Base-by-base conservation (phyloP, 192 early-diverging fungal genomes). In the Rhizophagus sp. region DNA sequence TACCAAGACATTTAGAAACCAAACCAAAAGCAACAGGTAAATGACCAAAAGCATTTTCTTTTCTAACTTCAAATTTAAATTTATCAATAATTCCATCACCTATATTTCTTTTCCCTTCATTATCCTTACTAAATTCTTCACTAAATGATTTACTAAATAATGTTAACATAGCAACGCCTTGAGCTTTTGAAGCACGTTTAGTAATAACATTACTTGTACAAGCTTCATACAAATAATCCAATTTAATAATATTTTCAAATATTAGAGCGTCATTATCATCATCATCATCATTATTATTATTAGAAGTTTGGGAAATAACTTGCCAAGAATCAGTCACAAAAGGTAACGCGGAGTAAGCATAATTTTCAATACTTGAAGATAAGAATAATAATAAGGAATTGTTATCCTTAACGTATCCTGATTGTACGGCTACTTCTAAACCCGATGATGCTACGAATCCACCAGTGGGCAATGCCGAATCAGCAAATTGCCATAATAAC, bases 381-480 rank as follows among this genome's bases (percentile, higher is more conserved):
- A 94, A 85, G 73, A 93, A 95, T 22, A 62, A 36, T 36, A 77
- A 81, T 36, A 91, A 79, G 10, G 81, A 77, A 33, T 66, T 25
- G 2, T 67, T 39, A 57, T 81, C 80, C 17, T 85, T 81, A 57
- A 96, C 85, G 61, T 89, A 87, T 17, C 91, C 92, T 66, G 87
- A 80, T 71, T 96, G 95, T 62, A 90, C 81, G 62, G 93, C 92
- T 2, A 95, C 93, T 82, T 99, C 97, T 9, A 99, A 89, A 0
- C 97, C 97, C 10, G 91, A 90, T 11, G 96, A 97, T 24, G 96
- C 92, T 24, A 99, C 94, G 84, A 99, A 99, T 9, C 97, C 97
- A 33, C 97, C 96, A 0, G 95, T 96, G 1, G 97, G 97, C 11
- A 99, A 88, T 62, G 96, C 94, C 10, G 96, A 97, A 85, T 99